Evolutionary conservation across 225 moss, liverwort and hornwort species (phyloP).

Genomic region (Bryum argenteum): DNA sequence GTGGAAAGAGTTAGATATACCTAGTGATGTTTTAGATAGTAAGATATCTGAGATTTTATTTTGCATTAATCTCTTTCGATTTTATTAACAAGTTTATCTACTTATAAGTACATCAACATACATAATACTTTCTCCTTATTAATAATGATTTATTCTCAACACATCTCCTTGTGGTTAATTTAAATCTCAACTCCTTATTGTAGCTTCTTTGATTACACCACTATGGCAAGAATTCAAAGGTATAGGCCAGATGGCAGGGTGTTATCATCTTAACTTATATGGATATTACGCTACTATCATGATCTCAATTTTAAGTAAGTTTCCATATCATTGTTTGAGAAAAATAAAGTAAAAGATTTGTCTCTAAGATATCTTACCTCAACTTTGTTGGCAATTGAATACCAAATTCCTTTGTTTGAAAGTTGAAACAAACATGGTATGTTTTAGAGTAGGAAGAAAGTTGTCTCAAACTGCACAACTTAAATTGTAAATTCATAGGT

Average conservation of each 20-base stretch:
- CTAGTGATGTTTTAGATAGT: slow-evolving; percentile 28
- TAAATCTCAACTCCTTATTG: not conserved
- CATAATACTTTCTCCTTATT: fast-evolving
- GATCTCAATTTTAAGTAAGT: slow-evolving; percentile 40
- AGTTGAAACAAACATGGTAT: no score
- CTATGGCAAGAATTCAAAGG: slow-evolving; percentile 40
- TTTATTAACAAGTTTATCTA: no score
- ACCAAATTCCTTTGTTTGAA: no score
- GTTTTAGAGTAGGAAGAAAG: no score
- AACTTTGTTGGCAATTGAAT: no score
- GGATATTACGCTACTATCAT: slow-evolving; percentile 62
- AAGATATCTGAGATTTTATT: not conserved
- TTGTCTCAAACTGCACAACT: no score
- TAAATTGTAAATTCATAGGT: no score
- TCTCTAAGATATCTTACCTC: no score
- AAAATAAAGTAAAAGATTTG: not conserved
- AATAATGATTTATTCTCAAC: no score
- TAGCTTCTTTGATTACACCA: slow-evolving; percentile 33
- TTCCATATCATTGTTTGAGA: fast-evolving
- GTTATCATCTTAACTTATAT: slow-evolving; percentile 42
- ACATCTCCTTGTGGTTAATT: not conserved
- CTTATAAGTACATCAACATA: no score
- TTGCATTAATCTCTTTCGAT: no score
- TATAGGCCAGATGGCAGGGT: slow-evolving; percentile 40
- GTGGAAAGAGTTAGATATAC: slow-evolving; percentile 40